Conservation (phyloP, 495 filamentous ascomycete species). For the Penicillium verhagenii region DNA sequence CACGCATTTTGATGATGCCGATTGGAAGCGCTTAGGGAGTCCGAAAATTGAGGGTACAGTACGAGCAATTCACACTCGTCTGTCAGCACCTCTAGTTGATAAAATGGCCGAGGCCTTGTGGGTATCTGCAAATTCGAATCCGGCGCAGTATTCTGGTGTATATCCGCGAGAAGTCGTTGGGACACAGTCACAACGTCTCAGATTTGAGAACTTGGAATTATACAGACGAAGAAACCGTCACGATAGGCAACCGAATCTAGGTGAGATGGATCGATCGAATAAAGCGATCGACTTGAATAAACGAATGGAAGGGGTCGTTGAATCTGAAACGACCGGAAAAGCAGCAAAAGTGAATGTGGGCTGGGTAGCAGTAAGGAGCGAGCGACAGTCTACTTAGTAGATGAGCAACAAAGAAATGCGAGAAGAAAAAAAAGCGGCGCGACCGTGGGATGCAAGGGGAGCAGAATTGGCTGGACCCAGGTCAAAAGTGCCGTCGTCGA, state of each 20-base stretch:
- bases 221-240: constrained; percentile 17
- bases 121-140: not conserved
- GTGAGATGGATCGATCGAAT: constrained; percentile 26
- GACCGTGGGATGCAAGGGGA: constrained; percentile 43
- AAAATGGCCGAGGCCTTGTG: not conserved
- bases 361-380: constrained; percentile 41
- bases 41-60: constrained; percentile 20
- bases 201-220: constrained; percentile 6
- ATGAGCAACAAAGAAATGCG: constrained; percentile 27
- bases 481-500: constrained; percentile 33
- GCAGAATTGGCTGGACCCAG: constrained; percentile 32
- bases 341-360: constrained; percentile 30
- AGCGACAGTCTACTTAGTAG: constrained; percentile 30
- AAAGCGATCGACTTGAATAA: constrained; percentile 18
- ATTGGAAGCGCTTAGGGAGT: constrained; percentile 4
- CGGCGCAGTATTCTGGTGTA: not conserved
- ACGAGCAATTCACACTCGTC: constrained; percentile 23
- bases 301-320: constrained; percentile 41
- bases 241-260: constrained; percentile 27
- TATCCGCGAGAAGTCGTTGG: constrained; percentile 13
- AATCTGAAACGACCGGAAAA: constrained; percentile 29
- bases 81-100: constrained; percentile 21
- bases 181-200: constrained; percentile 20
- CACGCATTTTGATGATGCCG: constrained; percentile 28
- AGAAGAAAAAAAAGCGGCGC: constrained; percentile 29